These are phyloP conservation scores for Lodderomyces parapsilosis DNA, from an alignment of 1,139 yeast genomes.

Conservation along the genomic window DNA sequence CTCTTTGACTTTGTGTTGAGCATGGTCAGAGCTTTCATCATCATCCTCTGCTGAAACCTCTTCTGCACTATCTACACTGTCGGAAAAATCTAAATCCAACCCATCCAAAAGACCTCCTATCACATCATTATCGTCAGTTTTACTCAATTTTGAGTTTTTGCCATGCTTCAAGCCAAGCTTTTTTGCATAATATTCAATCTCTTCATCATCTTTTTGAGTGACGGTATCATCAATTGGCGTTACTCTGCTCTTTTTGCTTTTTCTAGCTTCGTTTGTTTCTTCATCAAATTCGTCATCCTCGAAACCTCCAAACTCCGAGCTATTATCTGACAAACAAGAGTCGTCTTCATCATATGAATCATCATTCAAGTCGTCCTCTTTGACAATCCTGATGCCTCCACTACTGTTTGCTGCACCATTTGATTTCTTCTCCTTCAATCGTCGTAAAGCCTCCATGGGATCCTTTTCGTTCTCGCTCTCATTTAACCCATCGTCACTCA, in stretches of 20 bases:
- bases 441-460: constrained; percentile 32
- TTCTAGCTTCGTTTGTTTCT: constrained; percentile 28
- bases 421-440: constrained; percentile 12
- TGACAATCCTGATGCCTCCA: constrained; percentile 18
- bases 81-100: constrained; percentile 55
- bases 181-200: constrained; percentile 78
- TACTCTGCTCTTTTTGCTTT: constrained; percentile 7
- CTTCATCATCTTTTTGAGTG: constrained; percentile 66
- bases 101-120: constrained; percentile 78
- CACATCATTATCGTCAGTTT: constrained; percentile 61
- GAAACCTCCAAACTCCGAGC: constrained; percentile 13
- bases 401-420: background rate
- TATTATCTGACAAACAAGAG: constrained; percentile 8
- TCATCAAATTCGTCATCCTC: constrained; percentile 13
- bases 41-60: background rate
- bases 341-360: constrained; percentile 19
- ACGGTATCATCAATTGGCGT: constrained; percentile 17
- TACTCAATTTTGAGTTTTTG: constrained; percentile 39
- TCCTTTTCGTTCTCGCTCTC: constrained; percentile 20
- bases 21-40: background rate
- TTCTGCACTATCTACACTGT: constrained; percentile 3
- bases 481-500: constrained; percentile 12
- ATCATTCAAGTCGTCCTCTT: constrained; percentile 30
- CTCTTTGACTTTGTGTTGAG: constrained; percentile 11
- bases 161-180: constrained; percentile 69